A percentile compares a stretch with the other conserved stretches of the same genome.
These are phyloP conservation scores for Teunomyces aglyptinius DNA, from an alignment of 805 yeast genomes.

Conservation along the genomic window DNA sequence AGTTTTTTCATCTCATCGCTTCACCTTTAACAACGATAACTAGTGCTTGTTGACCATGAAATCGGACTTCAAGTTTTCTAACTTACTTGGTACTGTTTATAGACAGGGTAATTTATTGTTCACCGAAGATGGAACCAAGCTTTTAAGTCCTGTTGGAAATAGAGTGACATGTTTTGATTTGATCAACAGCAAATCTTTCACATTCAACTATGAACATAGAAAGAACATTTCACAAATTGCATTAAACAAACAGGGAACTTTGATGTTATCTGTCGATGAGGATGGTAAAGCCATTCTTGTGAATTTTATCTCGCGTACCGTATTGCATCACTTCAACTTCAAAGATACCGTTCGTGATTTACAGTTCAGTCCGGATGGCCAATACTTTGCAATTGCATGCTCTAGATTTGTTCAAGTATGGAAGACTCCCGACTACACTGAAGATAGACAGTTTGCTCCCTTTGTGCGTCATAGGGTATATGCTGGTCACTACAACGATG, in stretches of 20 bases:
- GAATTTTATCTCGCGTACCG: slow-evolving; percentile 78
- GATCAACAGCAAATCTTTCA: slow-evolving; percentile 77
- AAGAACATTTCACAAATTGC: slow-evolving; percentile 79
- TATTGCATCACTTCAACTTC: slow-evolving; percentile 91
- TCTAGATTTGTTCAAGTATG: slow-evolving; percentile 87
- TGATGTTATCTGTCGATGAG: slow-evolving; percentile 78
- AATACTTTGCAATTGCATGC: slow-evolving; percentile 78
- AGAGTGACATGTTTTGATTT: slow-evolving; percentile 87
- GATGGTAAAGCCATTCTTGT: slow-evolving; percentile 93
- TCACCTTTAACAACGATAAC: not conserved
- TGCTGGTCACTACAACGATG: slow-evolving; percentile 89
- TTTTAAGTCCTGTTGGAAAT: slow-evolving; percentile 92
- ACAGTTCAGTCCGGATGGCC: slow-evolving; percentile 86
- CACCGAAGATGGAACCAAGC: slow-evolving; percentile 79
- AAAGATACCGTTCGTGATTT: slow-evolving; percentile 72
- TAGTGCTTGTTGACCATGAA: slow-evolving; percentile 48
- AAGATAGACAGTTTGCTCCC: slow-evolving; percentile 94
- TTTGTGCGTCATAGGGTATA: slow-evolving; percentile 86
- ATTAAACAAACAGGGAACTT: slow-evolving; percentile 75
- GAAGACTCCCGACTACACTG: slow-evolving; percentile 80
- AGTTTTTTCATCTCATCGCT: slow-evolving; percentile 8
- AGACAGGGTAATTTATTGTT: slow-evolving; percentile 86
- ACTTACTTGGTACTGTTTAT: slow-evolving; percentile 91
- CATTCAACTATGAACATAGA: slow-evolving; percentile 90
- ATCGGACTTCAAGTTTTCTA: slow-evolving; percentile 85